Base-by-base conservation (phyloP, 352 stramenopile species). In the Globisporangium paddicum region DNA sequence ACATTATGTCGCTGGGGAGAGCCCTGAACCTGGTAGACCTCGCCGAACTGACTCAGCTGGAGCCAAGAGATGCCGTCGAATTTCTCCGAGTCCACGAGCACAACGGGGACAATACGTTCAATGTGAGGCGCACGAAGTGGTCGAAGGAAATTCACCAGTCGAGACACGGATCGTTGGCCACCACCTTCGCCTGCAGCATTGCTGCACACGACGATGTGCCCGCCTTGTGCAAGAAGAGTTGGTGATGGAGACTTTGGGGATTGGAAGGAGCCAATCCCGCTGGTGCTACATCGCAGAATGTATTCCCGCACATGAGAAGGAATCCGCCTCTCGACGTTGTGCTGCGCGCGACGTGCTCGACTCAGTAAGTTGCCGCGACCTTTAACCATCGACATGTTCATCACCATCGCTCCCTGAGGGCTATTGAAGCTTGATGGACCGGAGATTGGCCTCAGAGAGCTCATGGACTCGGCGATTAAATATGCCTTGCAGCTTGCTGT, bases 121-220 rank as follows among this genome's bases (percentile, higher is more conserved):
- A 93, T 74, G 45, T 95, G 85, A 0, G 84, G 70, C 7, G 84
- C 84, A 45, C 85, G 77, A 13, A 95, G 61, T 7, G 85, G 85
- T 6, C 77, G 73, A 8, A 95, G 60, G 47, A 95, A 95, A 38
- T 88, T 89, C 21, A 91, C 76, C 5, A 95, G 52, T 16, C 81
- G 71, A 5, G 79, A 75, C 0, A 93, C 69, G 1, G 80, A 89
- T 5, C 78, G 72, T 28, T 84, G 67, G 2, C 78, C 73, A 10
- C 66, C 78, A 28, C 69, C 82, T 57, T 90, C 82, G 38, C 73
- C 82, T 4, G 72, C 77, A 48, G 82, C 72, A 45, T 89, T 91
- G 55, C 85, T 93, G 64, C 85, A 95, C 4, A 95, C 81, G 21
- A 95, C 77, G 60, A 93, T 89, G 40, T 95, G 85, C 0, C 79